phyloP scores from a whole-genome alignment of 768 basidiomycete genomes.

The Auriscalpium orientale region DNA sequence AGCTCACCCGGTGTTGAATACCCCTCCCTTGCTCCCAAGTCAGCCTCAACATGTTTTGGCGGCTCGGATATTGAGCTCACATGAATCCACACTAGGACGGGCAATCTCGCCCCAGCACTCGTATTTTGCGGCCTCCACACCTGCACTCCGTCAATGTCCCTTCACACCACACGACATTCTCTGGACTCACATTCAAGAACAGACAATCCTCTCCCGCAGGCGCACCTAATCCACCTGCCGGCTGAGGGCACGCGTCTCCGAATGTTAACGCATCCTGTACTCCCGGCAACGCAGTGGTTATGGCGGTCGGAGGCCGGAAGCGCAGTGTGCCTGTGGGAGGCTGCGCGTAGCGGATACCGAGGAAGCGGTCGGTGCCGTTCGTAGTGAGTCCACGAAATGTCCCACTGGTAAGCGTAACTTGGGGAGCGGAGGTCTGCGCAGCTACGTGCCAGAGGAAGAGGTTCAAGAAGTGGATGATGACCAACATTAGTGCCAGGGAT shows the following conservation, averaged over 20 bases:
- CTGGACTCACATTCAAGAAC: constrained; percentile 38
- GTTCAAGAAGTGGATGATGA: no score
- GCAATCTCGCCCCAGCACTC: constrained; percentile 17
- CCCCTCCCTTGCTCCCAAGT: constrained; percentile 35
- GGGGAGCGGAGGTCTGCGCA: constrained; percentile 2
- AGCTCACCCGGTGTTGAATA: constrained; percentile 38
- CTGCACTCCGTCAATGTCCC: constrained; percentile 6
- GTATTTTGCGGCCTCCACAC: constrained; percentile 25
- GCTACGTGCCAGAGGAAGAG: no score
- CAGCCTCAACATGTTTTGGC: neutral
- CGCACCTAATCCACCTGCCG: constrained; percentile 31
- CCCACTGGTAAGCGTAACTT: constrained; percentile 35
- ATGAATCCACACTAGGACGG: constrained; percentile 29
- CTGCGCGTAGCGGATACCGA: constrained; percentile 54
- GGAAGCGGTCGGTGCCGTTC: constrained; percentile 46
- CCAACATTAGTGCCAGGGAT: no score
- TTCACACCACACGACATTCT: neutral
- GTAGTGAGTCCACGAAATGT: constrained; percentile 39
- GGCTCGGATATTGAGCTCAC: constrained; percentile 15
- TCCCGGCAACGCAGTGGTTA: constrained; percentile 23
- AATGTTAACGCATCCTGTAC: constrained; percentile 40
- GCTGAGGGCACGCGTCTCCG: constrained; percentile 51
- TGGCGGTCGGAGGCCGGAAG: constrained; percentile 46
- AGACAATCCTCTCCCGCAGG: constrained; percentile 47
- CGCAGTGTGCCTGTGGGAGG: constrained; percentile 49